Conservation (phyloP, 2,329 filamentous ascomycete species). For the Coniochaeta hoffmannii region DNA sequence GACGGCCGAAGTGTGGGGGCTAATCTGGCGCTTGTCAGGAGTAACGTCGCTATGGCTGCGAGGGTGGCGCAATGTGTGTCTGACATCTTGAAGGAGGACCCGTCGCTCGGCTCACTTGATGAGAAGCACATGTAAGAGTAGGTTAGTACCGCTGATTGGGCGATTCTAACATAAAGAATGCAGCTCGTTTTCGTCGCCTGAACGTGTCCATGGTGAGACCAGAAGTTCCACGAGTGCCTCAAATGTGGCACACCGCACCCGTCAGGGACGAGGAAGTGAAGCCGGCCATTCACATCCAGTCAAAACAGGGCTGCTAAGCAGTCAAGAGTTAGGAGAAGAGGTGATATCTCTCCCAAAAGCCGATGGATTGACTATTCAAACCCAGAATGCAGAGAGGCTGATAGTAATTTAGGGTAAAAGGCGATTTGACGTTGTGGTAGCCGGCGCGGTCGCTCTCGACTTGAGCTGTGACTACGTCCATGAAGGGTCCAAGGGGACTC, state of each 20-base stretch:
- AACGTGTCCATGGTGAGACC: background rate
- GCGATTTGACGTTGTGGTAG: conserved; percentile 63
- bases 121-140: background rate
- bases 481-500: conserved; percentile 14
- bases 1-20: conserved; percentile 63
- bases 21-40: conserved; percentile 56
- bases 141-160: background rate
- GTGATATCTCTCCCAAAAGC: background rate
- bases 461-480: conserved; percentile 68
- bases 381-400: background rate
- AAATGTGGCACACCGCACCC: background rate
- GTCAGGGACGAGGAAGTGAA: background rate
- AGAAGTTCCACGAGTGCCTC: background rate
- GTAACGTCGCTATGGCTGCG: conserved; percentile 48
- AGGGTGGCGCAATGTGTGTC: conserved; percentile 47
- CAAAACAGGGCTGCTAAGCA: too few relatives aligned
- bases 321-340: background rate
- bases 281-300: background rate
- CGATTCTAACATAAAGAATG: background rate
- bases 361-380: background rate
- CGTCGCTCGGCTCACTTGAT: background rate
- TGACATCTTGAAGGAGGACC: conserved; percentile 26
- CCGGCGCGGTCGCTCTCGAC: conserved; percentile 85
- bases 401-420: background rate
- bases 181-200: background rate